These are phyloP conservation scores for Leccinum uliginosum DNA, from an alignment of 768 basidiomycete genomes.

Conservation along the genomic window DNA sequence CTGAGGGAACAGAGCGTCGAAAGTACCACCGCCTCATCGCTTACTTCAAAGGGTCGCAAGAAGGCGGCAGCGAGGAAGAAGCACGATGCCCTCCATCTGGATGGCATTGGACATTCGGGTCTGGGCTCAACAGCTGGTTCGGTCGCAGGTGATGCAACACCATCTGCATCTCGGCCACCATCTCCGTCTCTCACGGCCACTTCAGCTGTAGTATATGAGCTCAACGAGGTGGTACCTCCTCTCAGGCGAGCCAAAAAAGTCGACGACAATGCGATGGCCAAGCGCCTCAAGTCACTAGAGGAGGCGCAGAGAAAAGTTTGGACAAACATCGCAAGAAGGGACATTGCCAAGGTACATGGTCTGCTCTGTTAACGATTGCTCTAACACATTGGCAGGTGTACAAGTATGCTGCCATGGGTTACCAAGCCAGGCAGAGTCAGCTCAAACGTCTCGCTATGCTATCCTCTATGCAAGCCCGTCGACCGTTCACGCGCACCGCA, in stretches of 20 bases:
- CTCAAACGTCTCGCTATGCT: conserved; percentile 72
- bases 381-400: conserved; percentile 54
- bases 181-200: conserved; percentile 56
- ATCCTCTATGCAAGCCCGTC: conserved; percentile 73
- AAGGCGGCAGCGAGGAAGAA: conserved; percentile 57
- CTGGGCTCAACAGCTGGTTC: conserved; percentile 46
- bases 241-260: conserved; percentile 74
- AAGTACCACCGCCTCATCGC: conserved; percentile 38
- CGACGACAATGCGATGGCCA: conserved; percentile 66
- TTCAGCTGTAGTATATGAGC: conserved; percentile 63
- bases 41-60: conserved; percentile 52
- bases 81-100: conserved; percentile 44
- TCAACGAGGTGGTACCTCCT: conserved; percentile 65
- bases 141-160: conserved; percentile 66
- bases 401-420: conserved; percentile 66
- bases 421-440: conserved; percentile 62
- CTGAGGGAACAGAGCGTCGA: conserved; percentile 58
- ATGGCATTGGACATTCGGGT: conserved; percentile 46
- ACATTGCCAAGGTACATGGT: conserved; percentile 68
- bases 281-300: conserved; percentile 72
- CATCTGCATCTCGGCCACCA: conserved; percentile 61
- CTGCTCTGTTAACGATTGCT: neutral
- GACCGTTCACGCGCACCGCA: conserved; percentile 67
- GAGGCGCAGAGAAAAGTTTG: conserved; percentile 87
- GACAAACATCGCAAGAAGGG: conserved; percentile 81